A percentile compares a stretch with the other conserved stretches of the same genome.
Evolutionary conservation across 352 stramenopile species (phyloP).

Genomic region (Pythium sukuiense): DNA sequence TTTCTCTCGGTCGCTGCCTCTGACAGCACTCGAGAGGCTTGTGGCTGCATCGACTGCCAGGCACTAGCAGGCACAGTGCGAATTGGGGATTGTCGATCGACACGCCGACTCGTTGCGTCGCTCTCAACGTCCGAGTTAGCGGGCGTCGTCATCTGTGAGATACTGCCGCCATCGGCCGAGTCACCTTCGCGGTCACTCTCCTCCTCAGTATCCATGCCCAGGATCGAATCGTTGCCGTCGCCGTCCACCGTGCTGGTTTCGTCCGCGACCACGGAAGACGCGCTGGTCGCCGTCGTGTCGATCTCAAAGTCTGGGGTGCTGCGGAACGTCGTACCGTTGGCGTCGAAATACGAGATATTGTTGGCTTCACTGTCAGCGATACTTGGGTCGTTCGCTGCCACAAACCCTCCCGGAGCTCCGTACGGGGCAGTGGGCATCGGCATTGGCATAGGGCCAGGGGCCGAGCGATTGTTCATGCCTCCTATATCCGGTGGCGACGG

Average conservation of each 20-base stretch:
- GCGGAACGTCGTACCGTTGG: constrained; percentile 64
- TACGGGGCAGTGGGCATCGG: constrained; percentile 2
- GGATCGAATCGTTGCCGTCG: constrained; percentile 29
- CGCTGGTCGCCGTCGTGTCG: constrained; percentile 30
- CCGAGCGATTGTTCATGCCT: constrained; percentile 1
- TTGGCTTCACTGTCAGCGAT: constrained; percentile 36
- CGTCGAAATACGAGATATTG: constrained; percentile 66
- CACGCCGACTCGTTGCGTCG: constrained; percentile 22
- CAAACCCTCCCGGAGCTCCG: constrained; percentile 34
- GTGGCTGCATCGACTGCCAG: neutral
- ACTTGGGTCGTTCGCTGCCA: constrained; percentile 59
- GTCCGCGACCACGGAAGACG: constrained; percentile 11
- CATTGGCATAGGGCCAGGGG: constrained; percentile 2
- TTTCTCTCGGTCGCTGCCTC: neutral
- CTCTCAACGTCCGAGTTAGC: constrained; percentile 64
- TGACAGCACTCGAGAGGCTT: neutral
- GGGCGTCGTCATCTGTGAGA: constrained; percentile 72
- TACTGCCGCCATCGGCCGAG: constrained; percentile 27
- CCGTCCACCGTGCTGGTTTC: constrained; percentile 21
- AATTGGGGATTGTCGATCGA: neutral
- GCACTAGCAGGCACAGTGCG: neutral
- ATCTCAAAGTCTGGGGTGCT: constrained; percentile 48
- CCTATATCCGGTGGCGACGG: constrained; percentile 26
- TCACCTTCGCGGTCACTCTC: constrained; percentile 35
- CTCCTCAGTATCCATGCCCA: constrained; percentile 62